Percentiles rank a stretch among this genome's conserved stretches.
Evolutionary conservation across 1,284 basidiomycete genomes (phyloP).

Genomic region (Ustilago lituana): DNA sequence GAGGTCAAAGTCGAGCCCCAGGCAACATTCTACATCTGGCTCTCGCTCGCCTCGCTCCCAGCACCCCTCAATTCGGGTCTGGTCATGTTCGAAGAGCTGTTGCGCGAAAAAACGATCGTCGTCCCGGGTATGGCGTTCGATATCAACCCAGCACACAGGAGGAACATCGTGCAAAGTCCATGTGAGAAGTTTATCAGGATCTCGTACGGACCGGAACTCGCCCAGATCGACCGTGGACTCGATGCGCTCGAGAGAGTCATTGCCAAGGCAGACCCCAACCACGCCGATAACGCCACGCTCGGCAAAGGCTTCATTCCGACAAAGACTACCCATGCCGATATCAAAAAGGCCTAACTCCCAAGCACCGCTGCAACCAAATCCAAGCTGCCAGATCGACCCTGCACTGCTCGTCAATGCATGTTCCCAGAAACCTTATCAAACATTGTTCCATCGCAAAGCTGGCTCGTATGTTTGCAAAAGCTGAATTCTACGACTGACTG

Average conservation of each 20-base stretch:
- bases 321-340: slow-evolving; percentile 26
- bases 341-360: slow-evolving; percentile 18
- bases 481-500: slow-evolving; percentile 1
- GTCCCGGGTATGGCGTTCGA: slow-evolving; percentile 83
- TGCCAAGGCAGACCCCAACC: slow-evolving; percentile 72
- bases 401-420: too few species aligned
- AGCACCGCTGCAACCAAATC: too few species aligned
- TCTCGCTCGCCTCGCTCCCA: slow-evolving; percentile 81
- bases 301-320: slow-evolving; percentile 40
- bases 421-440: too few species aligned
- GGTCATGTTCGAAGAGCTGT: slow-evolving; percentile 91
- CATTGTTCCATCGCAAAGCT: too few species aligned
- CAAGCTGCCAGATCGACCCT: too few species aligned
- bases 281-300: slow-evolving; percentile 68
- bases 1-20: slow-evolving; percentile 43
- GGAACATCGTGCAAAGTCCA: slow-evolving; percentile 85
- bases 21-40: slow-evolving; percentile 83
- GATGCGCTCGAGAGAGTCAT: slow-evolving; percentile 85
- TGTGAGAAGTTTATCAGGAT: slow-evolving; percentile 62
- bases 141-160: slow-evolving; percentile 71
- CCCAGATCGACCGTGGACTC: slow-evolving; percentile 80
- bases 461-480: too few species aligned
- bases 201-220: slow-evolving; percentile 84
- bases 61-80: slow-evolving; percentile 86
- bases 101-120: slow-evolving; percentile 88